Conservation (phyloP, 2,329 filamentous ascomycete genomes). For the Monilinia fructicola region DNA sequence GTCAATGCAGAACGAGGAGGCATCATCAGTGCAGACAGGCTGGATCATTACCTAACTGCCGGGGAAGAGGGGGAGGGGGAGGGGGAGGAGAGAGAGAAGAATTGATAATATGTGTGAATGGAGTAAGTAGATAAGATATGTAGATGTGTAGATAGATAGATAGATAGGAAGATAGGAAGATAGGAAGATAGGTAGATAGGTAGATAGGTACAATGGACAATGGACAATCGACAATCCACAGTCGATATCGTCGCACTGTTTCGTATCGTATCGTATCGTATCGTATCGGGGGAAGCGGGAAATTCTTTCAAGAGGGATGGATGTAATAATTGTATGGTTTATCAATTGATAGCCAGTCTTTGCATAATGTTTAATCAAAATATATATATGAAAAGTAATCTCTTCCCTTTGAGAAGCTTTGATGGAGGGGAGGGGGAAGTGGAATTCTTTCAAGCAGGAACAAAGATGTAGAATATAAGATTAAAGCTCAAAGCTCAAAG, state of each 20-base stretch:
- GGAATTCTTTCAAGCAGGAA: conserved; percentile 13
- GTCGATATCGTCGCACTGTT: not conserved
- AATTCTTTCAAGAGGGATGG: not conserved
- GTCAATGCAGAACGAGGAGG: conserved; percentile 84
- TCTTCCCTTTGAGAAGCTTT: not conserved
- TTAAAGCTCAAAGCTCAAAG: conserved; percentile 11
- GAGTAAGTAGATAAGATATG: conserved; percentile 2
- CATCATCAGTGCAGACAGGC: conserved; percentile 60
- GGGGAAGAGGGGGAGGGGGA: not conserved
- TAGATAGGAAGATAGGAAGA: conserved; percentile 22
- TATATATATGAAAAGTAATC: not conserved
- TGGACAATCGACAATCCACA: too few species aligned
- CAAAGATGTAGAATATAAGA: conserved; percentile 5
- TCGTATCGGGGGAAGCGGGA: conserved; percentile 6
- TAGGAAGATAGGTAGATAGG: conserved; percentile 15
- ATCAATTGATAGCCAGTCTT: conserved; percentile 1
- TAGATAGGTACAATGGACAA: conserved; percentile 14
- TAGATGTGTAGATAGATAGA: conserved; percentile 22
- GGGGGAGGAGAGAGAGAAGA: not conserved
- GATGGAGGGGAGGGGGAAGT: too few species aligned
- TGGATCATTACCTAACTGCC: conserved; percentile 51
- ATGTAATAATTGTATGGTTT: not conserved
- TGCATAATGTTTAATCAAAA: conserved; percentile 6
- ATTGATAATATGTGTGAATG: too few species aligned
- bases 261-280: not conserved